Percentiles rank a stretch among this genome's conserved stretches.
Conservation (phyloP, 2,329 filamentous ascomycete genomes). For the Pyricularia pennisetigena region DNA sequence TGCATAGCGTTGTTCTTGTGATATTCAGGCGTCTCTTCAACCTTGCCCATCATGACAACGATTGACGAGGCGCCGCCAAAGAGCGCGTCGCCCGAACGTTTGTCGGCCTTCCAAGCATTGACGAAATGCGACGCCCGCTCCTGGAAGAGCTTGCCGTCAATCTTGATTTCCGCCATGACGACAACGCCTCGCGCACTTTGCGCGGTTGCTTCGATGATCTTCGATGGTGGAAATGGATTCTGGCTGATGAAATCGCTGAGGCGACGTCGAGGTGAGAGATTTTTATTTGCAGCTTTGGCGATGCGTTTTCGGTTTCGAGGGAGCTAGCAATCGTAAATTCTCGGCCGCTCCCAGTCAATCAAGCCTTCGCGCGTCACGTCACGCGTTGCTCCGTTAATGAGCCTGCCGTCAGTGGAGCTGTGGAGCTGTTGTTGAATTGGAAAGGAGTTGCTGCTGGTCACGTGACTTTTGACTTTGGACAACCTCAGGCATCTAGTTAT, state of each 20-base stretch:
- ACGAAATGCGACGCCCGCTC: conserved; percentile 82
- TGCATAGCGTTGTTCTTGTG: conserved; percentile 96
- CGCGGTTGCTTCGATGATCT: conserved; percentile 4
- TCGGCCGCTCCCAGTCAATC: conserved; percentile 4
- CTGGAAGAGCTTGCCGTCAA: conserved; percentile 89
- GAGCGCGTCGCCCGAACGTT: conserved; percentile 72
- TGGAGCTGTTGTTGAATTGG: not conserved
- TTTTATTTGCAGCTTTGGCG: not conserved
- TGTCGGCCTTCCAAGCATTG: conserved; percentile 92
- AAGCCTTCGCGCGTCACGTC: conserved; percentile 13
- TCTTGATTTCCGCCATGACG: conserved; percentile 74
- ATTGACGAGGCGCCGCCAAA: conserved; percentile 85
- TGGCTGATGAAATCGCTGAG: conserved; percentile 5
- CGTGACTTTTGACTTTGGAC: not conserved
- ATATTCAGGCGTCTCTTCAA: conserved; percentile 76
- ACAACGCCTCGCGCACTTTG: conserved; percentile 13
- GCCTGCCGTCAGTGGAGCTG: not conserved
- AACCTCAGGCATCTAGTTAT: not conserved
- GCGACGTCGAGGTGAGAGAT: conserved; percentile 1
- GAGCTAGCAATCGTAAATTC: conserved; percentile 5
- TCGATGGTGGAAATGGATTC: conserved; percentile 7
- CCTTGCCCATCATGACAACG: conserved; percentile 88
- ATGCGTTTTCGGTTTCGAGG: not conserved
- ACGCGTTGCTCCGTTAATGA: conserved; percentile 8
- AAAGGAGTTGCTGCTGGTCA: not conserved